Percentiles rank a stretch among this genome's conserved stretches.
phyloP scores from a whole-genome alignment of 2,329 filamentous ascomycete genomes.

The Ophiostoma piceae region DNA sequence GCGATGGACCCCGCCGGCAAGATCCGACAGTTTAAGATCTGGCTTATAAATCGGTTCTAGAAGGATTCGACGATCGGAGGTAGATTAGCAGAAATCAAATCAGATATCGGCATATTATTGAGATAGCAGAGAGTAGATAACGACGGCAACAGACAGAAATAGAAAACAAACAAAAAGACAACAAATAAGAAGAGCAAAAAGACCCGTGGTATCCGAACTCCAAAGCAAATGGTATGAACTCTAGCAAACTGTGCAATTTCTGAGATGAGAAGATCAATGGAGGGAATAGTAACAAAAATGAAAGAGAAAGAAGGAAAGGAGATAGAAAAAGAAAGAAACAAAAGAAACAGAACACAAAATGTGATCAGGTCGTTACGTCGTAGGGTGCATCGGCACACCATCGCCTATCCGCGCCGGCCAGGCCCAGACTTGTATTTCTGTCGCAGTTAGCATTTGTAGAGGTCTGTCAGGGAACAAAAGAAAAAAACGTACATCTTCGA shows the following conservation, averaged over 20 bases:
- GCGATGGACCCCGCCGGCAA: constrained; percentile 9
- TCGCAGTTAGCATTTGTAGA: not conserved
- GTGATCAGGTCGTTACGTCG: not conserved
- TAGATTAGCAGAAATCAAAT: not conserved
- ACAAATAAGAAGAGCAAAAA: not conserved
- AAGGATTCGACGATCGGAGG: not conserved
- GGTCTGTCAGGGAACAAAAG: no score
- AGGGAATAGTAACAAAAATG: not conserved
- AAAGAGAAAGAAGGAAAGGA: not conserved
- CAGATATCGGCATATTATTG: not conserved
- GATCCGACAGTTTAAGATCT: not conserved
- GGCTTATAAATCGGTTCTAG: not conserved
- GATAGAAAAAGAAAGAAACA: not conserved
- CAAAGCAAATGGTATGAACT: constrained; percentile 15
- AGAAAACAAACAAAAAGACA: not conserved
- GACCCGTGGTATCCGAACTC: constrained; percentile 12
- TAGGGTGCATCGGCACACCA: not conserved
- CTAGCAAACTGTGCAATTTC: constrained; percentile 14
- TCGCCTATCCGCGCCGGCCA: constrained; percentile 22
- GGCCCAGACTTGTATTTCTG: constrained; percentile 31
- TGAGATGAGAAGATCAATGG: not conserved
- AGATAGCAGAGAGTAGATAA: not conserved
- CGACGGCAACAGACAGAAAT: not conserved
- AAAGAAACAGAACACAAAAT: not conserved
- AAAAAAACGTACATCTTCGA: constrained; percentile 74